Base-by-base conservation (phyloP, 768 basidiomycete genomes). In the Filobasidium floriforme region DNA sequence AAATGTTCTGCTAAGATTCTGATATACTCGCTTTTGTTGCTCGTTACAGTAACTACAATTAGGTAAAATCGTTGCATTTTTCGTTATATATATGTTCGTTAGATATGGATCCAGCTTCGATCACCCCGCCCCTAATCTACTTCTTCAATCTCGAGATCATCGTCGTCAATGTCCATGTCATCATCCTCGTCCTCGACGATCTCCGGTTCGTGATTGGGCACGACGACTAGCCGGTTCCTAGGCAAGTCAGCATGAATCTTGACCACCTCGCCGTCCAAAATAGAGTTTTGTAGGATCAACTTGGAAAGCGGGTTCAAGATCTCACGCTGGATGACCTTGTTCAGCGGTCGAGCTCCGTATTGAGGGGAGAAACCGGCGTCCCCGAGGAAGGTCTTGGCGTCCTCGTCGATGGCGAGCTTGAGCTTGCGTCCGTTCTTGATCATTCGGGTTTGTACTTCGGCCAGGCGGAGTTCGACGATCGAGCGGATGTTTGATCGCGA, bases 291-390 rank as follows among this genome's bases (percentile, higher is more conserved):
- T 59, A 98, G 85, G 51, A 98, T 82, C 82, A 89, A 83, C 64
- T 88, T 81, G 18, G 90, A 90, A 43, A 98, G 81, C 14, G 93
- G 94, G 76, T 96, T 93, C 73, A 98, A 83, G 41, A 99, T 82
- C 73, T 97, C 91, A 72, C 84, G 87, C 79, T 96, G 93, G 70
- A 99, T 93, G 4, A 89, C 85, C 41, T 92, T 85, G 75, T 90
- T 90, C 69, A 97, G 83, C 0, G 94, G 96, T 49, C 94, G 86
- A 64, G 93, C 94, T 70, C 94, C 92, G 74, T 94, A 96, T 65
- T 61, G 49, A 32, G 60, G 51, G 28, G 57, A 60, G 68, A 76
- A 80, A 11, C 79, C 79, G 22, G 79, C 79, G 7, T 72, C 68
- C 6, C 69, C 77, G 6, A 80, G 67, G 75, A 74, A 80, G n/a